Conservation (phyloP, 495 filamentous ascomycete genomes). For the Zalerion maritima region DNA sequence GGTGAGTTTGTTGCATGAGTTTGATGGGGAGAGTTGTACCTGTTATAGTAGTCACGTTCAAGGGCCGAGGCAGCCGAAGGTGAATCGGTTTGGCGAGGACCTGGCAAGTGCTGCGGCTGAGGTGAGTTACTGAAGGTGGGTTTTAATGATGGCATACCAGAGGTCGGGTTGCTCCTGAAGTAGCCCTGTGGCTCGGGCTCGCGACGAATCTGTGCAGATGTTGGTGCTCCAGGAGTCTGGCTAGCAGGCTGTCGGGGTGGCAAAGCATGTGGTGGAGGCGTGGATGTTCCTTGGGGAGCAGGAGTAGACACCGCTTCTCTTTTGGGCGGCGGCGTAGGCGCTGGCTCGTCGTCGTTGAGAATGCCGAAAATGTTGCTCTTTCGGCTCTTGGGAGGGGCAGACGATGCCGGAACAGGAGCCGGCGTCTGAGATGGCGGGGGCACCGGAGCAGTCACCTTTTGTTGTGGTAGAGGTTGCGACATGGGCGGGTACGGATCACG, state of each 20-base stretch:
- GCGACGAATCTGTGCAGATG: conserved; percentile 19
- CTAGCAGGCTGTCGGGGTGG: too few species aligned
- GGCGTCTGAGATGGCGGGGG: conserved; percentile 18
- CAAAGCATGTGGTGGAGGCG: too few species aligned
- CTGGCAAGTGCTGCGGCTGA: conserved; percentile 21
- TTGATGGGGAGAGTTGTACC: conserved; percentile 19
- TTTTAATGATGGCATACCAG: conserved; percentile 33
- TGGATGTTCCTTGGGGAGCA: conserved; percentile 18
- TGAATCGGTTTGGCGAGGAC: conserved; percentile 17
- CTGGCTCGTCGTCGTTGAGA: conserved; percentile 16
- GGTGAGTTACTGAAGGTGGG: conserved; percentile 29
- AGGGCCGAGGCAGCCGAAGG: conserved; percentile 16
- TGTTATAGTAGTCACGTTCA: conserved; percentile 28
- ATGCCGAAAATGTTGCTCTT: too few species aligned
- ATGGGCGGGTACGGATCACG: conserved; percentile 22
- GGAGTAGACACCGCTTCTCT: conserved; percentile 20
- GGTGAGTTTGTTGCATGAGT: conserved; percentile 21
- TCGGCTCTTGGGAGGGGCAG: conserved; percentile 24
- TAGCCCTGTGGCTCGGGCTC: conserved; percentile 22
- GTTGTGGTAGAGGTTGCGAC: conserved; percentile 18
- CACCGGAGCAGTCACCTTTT: conserved; percentile 15
- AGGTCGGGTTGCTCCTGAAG: conserved; percentile 22
- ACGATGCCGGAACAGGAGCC: conserved; percentile 27
- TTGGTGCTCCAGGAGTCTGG: too few species aligned
- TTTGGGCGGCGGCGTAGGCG: conserved; percentile 30